Conservation (phyloP, 2,329 filamentous ascomycete species). For the Ascochyta pisi region DNA sequence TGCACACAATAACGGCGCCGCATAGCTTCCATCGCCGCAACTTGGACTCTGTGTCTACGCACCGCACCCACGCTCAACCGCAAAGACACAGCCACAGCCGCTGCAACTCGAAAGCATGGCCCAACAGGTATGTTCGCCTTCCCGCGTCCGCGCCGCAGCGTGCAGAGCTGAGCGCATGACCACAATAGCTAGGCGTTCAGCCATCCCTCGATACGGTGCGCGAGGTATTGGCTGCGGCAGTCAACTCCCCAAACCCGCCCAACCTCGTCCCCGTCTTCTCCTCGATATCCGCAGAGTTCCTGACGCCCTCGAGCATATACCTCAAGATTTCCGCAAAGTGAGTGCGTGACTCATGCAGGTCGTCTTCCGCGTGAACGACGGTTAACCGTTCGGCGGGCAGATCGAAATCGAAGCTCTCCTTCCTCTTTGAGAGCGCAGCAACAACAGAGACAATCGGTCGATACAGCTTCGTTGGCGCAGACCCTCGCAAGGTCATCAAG, state of each 20-base stretch:
- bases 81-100: conserved; percentile 7
- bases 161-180: conserved; percentile 41
- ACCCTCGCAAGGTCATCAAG: conserved; percentile 77
- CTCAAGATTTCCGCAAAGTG: conserved; percentile 83
- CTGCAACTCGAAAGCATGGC: conserved; percentile 26
- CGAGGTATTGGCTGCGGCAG: conserved; percentile 61
- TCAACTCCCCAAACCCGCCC: conserved; percentile 63
- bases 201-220: conserved; percentile 68
- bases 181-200: conserved; percentile 56
- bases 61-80: not conserved
- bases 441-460: conserved; percentile 89
- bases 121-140: conserved; percentile 30
- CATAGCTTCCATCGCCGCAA: not conserved
- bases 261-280: conserved; percentile 85
- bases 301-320: conserved; percentile 95
- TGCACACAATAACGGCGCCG: not conserved
- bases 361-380: not conserved
- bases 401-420: conserved; percentile 77
- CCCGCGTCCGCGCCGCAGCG: not conserved
- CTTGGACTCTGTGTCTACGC: not conserved
- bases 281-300: conserved; percentile 87
- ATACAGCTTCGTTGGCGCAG: conserved; percentile 93
- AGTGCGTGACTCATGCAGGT: conserved; percentile 49
- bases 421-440: conserved; percentile 94
- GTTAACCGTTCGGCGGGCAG: conserved; percentile 39